Base-by-base conservation (phyloP, 352 stramenopile genomes). In the Phytophthora ohioensis region DNA sequence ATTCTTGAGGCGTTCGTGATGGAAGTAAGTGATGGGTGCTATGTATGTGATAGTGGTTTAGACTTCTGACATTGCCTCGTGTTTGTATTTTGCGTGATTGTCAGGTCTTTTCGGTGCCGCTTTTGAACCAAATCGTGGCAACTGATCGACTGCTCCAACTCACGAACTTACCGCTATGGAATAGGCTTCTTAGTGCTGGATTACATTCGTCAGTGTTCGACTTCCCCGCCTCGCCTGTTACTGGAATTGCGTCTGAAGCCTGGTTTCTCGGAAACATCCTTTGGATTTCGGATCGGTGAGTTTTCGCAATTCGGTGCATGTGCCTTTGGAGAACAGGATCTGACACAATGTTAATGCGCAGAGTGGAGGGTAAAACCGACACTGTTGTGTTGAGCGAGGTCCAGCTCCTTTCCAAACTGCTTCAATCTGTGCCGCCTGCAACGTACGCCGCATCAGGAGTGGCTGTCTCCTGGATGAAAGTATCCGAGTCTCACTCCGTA, bases 251-350 rank as follows among this genome's bases (percentile, higher is more conserved):
- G 1, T 85, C 79, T 8, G 57, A 81, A 41, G 84, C 80, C 12
- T 93, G 84, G 80, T 76, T 93, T 39, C 68, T 93, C 6, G 85
- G 81, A 6, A 93, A 93, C 43, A 46, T 87, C 0, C 65, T 93
- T 39, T 89, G 73, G 78, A 56, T 92, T n/a, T 82, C 78, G 3
- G 67, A 83, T 32, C 69, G 71, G 69, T 82, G 63, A 60, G 57
- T 49, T 5, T 10, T 49, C 36, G 2, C 27, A 13, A 35, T 30
- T 10, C 42, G 10, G 5, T 57, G 30, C 31, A 64, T 64, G 39
- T 43, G 11, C 12, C 0, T 43, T 31, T 12, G 31, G 4, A 35
- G 4, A 52, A 12, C 0, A 60, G 30, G 10, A 17, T 45, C 31
- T 70, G 39, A 69, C 38, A 17, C 32, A 31, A 56, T 62, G 17